Percentiles rank a stretch among this genome's conserved stretches.
phyloP scores from a whole-genome alignment of 495 filamentous ascomycete species.

The Penicillium pulvis region DNA sequence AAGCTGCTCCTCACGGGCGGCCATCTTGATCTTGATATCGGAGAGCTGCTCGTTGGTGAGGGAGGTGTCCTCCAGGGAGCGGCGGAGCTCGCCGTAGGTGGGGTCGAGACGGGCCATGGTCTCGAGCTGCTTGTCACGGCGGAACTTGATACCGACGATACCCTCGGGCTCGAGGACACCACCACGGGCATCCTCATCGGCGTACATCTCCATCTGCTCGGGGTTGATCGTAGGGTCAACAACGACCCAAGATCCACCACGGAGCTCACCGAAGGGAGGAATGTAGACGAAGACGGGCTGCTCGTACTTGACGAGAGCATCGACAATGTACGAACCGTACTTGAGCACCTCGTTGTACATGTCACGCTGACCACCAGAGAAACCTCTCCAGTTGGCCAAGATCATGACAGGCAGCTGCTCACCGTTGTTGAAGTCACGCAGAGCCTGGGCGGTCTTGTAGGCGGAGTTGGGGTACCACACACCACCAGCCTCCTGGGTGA shows the following conservation, averaged over 20 bases:
- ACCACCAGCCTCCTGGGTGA: conserved; percentile 90
- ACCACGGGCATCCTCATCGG: conserved; percentile 91
- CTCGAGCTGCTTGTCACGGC: conserved; percentile 94
- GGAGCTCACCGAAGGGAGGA: conserved; percentile 92
- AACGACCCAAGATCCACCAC: conserved; percentile 99
- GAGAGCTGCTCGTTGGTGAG: conserved; percentile 72
- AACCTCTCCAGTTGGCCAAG: conserved; percentile 98
- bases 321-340: conserved; percentile 98
- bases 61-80: conserved; percentile 65
- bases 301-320: conserved; percentile 96
- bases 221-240: conserved; percentile 98
- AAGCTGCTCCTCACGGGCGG: conserved; percentile 81
- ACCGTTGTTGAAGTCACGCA: conserved; percentile 98
- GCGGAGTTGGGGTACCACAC: conserved; percentile 99
- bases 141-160: conserved; percentile 98
- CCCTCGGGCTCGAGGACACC: conserved; percentile 98
- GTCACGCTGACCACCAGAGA: conserved; percentile 98
- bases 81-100: conserved; percentile 79
- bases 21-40: conserved; percentile 83
- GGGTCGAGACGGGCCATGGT: conserved; percentile 95
- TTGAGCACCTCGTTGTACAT: conserved; percentile 99
- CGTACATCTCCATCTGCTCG: conserved; percentile 98
- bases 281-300: conserved; percentile 99
- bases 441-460: conserved; percentile 98
- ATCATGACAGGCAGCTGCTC: conserved; percentile 99